phyloP scores from a whole-genome alignment of 129 eudicot genomes.

The Flaveria sonorensis region DNA sequence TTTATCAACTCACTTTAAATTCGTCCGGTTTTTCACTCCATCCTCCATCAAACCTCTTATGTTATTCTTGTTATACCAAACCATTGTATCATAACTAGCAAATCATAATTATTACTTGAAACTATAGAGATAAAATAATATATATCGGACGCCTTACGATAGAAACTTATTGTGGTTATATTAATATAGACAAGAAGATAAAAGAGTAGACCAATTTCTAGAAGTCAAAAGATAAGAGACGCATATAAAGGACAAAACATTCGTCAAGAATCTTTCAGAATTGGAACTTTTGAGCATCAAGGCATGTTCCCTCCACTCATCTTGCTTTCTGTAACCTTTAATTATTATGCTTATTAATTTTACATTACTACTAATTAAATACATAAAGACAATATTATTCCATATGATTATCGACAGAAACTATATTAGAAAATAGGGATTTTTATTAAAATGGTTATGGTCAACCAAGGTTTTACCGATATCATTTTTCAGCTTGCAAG shows the following conservation, averaged over 20 bases:
- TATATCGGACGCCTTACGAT: no score
- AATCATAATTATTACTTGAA: neutral
- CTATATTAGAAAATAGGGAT: no score
- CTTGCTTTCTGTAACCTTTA: conserved; percentile 12
- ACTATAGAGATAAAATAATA: neutral
- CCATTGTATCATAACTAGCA: no score
- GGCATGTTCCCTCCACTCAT: conserved; percentile 20
- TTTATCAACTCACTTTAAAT: no score
- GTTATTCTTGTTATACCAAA: no score
- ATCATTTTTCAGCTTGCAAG: no score
- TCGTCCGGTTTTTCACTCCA: no score
- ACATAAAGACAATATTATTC: neutral
- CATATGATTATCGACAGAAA: neutral
- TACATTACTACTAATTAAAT: neutral
- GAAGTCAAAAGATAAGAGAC: conserved; percentile 6
- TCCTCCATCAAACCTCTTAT: no score
- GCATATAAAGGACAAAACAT: conserved; percentile 31
- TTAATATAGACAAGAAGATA: neutral
- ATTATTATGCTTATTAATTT: neutral
- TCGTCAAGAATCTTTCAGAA: conserved; percentile 26
- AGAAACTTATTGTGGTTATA: neutral
- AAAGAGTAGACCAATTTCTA: neutral
- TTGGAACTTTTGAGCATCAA: conserved; percentile 11
- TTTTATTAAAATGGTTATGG: no score
- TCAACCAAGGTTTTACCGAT: no score